phyloP scores from a whole-genome alignment of 108 stramenopile genomes.

The Pseudonitzschia pungens region DNA sequence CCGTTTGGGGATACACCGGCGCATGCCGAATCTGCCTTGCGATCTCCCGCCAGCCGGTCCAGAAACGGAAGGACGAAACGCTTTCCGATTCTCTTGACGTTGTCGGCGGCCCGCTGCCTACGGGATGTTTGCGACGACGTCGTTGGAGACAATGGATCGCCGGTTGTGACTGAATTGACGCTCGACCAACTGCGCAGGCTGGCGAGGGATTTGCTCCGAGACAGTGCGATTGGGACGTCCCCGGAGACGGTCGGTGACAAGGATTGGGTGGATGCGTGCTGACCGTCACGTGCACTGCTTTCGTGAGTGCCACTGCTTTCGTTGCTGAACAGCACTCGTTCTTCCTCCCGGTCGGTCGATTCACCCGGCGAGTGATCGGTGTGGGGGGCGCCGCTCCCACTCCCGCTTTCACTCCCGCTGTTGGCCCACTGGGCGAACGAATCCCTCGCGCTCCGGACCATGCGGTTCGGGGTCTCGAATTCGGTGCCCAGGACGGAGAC shows the following conservation, averaged over 20 bases:
- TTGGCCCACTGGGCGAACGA: constrained; percentile 23
- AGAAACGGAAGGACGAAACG: constrained; percentile 34
- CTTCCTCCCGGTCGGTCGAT: background rate
- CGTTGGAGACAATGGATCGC: background rate
- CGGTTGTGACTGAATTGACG: no score
- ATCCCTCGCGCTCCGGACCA: constrained; percentile 29
- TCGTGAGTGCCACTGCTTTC: background rate
- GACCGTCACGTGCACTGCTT: background rate
- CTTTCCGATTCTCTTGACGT: constrained; percentile 20
- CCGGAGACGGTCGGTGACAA: background rate
- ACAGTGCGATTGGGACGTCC: background rate
- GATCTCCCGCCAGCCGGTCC: constrained; percentile 42
- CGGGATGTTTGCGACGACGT: background rate
- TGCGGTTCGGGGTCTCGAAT: constrained; percentile 38
- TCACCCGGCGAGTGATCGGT: background rate
- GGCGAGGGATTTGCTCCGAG: background rate
- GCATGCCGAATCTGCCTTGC: background rate
- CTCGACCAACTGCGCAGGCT: no score
- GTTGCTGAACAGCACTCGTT: background rate
- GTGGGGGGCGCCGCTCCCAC: background rate
- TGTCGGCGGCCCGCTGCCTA: background rate
- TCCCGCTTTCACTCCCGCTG: background rate
- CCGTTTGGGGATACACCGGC: no score
- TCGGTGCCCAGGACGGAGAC: constrained; percentile 37
- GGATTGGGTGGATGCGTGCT: no score